Evolutionary conservation across 2,329 filamentous ascomycete genomes (phyloP).

Genomic region (Neofusicoccum umdonicola): DNA sequence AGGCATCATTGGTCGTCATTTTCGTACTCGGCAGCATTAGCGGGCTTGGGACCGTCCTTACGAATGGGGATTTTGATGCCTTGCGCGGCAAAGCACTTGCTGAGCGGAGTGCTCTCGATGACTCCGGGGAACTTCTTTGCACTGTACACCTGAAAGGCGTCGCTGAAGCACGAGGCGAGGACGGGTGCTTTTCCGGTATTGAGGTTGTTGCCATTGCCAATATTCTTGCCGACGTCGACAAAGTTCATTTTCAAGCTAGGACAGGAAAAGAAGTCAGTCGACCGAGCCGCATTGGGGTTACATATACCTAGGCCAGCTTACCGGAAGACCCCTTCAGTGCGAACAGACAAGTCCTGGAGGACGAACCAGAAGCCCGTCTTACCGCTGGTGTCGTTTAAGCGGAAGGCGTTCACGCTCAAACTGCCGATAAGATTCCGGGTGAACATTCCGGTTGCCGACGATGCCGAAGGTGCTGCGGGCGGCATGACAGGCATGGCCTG

Average conservation of each 20-base stretch:
- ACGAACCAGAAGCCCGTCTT: constrained; percentile 96
- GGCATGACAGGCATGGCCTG: constrained; percentile 10
- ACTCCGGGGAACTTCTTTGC: constrained; percentile 99
- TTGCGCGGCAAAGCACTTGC: constrained; percentile 88
- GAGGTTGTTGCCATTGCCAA: constrained; percentile 46
- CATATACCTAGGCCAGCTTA: constrained; percentile 45
- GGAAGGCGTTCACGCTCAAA: constrained; percentile 82
- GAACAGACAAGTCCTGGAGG: constrained; percentile 88
- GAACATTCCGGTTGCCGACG: constrained; percentile 75
- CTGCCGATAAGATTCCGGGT: constrained; percentile 94
- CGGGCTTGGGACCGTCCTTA: constrained; percentile 67
- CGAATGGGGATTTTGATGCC: constrained; percentile 96
- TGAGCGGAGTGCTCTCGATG: constrained; percentile 86
- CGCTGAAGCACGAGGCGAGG: constrained; percentile 80
- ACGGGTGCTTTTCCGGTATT: constrained; percentile 78
- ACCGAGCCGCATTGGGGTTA: neutral
- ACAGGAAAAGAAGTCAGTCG: constrained; percentile 19
- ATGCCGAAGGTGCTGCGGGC: constrained; percentile 28
- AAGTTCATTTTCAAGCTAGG: constrained; percentile 68
- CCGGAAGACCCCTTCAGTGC: constrained; percentile 89
- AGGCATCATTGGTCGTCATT: constrained; percentile 31
- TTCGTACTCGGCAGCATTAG: constrained; percentile 44
- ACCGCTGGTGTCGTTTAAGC: constrained; percentile 73
- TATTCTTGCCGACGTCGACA: constrained; percentile 70
- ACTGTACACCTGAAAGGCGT: constrained; percentile 88